Evolutionary conservation across 371 early-diverging fungal genomes (phyloP).

Genomic region (Conidiobolus incongruus): DNA sequence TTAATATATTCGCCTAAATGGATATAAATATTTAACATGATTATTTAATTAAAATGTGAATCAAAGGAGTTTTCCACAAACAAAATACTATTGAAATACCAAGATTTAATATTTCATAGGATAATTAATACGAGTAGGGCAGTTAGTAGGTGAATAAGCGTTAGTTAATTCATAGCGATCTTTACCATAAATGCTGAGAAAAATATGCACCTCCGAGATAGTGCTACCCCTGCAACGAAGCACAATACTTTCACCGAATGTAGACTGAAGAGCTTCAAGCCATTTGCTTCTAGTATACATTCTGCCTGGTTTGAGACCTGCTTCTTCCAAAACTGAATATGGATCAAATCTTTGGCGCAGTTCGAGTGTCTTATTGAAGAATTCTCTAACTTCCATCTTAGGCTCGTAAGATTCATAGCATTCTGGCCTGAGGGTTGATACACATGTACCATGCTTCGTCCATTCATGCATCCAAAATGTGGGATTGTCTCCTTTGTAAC

Average conservation of each 20-base stretch:
- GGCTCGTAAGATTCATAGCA: constrained; percentile 20
- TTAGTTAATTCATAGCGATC: not conserved
- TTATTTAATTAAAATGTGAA: no score
- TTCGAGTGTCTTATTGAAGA: constrained; percentile 22
- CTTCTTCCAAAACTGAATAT: constrained; percentile 21
- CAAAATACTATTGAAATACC: no score
- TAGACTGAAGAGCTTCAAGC: constrained; percentile 20
- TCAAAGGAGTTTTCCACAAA: no score
- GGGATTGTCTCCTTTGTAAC: constrained; percentile 28
- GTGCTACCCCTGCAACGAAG: constrained; percentile 15
- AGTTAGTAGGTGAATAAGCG: not conserved
- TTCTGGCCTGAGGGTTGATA: constrained; percentile 29
- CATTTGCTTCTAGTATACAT: constrained; percentile 11
- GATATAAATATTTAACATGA: no score
- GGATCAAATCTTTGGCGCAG: constrained; percentile 29
- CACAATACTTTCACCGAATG: constrained; percentile 18
- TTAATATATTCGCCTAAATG: no score
- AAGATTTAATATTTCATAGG: not conserved
- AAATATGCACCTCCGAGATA: constrained; percentile 14
- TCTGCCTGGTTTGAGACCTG: constrained; percentile 34
- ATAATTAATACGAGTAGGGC: not conserved
- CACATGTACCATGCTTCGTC: constrained; percentile 64
- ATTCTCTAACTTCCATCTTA: constrained; percentile 26
- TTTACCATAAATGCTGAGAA: constrained; percentile 11
- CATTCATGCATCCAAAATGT: constrained; percentile 38